Conservation (phyloP, 2,329 filamentous ascomycete genomes). For the Rutstroemia sp. region DNA sequence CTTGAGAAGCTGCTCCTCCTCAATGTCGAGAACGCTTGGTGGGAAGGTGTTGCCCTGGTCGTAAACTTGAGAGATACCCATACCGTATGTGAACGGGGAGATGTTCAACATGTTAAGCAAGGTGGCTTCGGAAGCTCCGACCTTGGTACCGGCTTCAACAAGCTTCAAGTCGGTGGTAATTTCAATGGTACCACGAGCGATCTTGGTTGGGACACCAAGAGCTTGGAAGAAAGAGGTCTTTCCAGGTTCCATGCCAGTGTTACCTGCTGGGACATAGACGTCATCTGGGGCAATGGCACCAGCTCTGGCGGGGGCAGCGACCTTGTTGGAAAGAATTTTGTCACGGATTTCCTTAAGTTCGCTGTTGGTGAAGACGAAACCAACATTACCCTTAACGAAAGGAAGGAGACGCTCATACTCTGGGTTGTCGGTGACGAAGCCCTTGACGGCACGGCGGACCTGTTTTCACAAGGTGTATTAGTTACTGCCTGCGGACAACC, state of each 20-base stretch:
- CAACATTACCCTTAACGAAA: conserved; percentile 94
- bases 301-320: conserved; percentile 94
- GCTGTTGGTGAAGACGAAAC: conserved; percentile 98
- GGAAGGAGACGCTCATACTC: conserved; percentile 98
- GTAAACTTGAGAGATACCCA: conserved; percentile 94
- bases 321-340: conserved; percentile 94
- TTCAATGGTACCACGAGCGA: conserved; percentile 99
- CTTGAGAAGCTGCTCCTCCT: conserved; percentile 88
- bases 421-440: conserved; percentile 80
- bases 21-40: conserved; percentile 80
- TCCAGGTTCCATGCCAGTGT: conserved; percentile 99
- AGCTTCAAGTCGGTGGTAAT: conserved; percentile 98
- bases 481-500: not conserved
- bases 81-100: conserved; percentile 99
- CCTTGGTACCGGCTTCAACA: conserved; percentile 85
- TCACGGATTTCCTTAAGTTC: conserved; percentile 90
- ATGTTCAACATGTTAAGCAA: conserved; percentile 99
- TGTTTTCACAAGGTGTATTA: conserved; percentile 29
- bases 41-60: conserved; percentile 93
- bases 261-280: conserved; percentile 93
- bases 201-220: conserved; percentile 99
- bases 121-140: conserved; percentile 97
- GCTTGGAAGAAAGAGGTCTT: conserved; percentile 99
- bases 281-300: conserved; percentile 91
- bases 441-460: conserved; percentile 96